Conservation (phyloP, 1,284 basidiomycete genomes). For the Trametes sp. region DNA sequence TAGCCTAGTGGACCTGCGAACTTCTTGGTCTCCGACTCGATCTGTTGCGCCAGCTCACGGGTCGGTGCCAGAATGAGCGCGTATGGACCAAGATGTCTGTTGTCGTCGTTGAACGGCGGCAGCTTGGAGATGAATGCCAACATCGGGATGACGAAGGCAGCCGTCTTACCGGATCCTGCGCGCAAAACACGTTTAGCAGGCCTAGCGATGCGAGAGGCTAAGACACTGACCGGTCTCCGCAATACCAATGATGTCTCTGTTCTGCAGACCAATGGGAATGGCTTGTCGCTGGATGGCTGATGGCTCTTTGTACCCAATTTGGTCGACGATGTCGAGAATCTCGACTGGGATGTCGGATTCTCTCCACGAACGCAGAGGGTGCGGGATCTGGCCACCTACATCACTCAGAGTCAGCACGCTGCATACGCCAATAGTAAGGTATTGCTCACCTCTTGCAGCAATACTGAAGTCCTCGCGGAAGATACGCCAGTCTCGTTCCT, state of each 20-base stretch:
- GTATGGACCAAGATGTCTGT: constrained; percentile 92
- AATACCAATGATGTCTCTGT: constrained; percentile 96
- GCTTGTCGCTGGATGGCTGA: constrained; percentile 98
- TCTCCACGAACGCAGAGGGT: constrained; percentile 90
- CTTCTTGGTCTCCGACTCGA: constrained; percentile 91
- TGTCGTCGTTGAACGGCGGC: constrained; percentile 89
- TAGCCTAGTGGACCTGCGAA: constrained; percentile 91
- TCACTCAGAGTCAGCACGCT: background rate
- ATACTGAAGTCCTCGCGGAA: constrained; percentile 99
- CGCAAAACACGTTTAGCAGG: background rate
- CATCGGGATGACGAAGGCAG: constrained; percentile 99
- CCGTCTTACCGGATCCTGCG: constrained; percentile 96
- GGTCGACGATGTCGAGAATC: constrained; percentile 87
- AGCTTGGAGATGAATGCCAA: constrained; percentile 91
- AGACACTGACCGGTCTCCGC: constrained; percentile 85
- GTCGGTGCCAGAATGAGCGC: constrained; percentile 95
- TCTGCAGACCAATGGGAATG: constrained; percentile 96
- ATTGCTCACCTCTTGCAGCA: constrained; percentile 76
- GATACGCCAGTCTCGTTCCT: constrained; percentile 98
- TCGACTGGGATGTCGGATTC: constrained; percentile 86
- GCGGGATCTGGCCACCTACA: constrained; percentile 89
- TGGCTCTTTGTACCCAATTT: constrained; percentile 96
- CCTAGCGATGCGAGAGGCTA: background rate
- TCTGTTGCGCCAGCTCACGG: constrained; percentile 97
- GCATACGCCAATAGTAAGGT: background rate